phyloP scores from a whole-genome alignment of 225 moss, liverwort and hornwort genomes.

The Climacium dendroides region DNA sequence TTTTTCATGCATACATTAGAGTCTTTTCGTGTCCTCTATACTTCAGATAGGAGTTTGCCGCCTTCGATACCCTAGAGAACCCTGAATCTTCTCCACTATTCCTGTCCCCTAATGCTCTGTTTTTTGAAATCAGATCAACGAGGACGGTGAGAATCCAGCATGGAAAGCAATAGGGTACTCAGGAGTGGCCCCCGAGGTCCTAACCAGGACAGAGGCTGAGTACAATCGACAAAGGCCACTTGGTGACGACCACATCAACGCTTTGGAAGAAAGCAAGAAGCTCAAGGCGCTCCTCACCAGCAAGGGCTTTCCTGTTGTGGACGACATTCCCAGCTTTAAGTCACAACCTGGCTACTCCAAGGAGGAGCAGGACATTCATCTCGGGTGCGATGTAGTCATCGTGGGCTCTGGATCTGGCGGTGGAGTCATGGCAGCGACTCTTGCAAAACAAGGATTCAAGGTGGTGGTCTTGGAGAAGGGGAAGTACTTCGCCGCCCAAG shows the following conservation, averaged over 20 bases:
- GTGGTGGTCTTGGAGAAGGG: constrained; percentile 79
- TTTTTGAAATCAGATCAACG: constrained; percentile 26
- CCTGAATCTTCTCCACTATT: neutral
- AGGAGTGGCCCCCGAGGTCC: constrained; percentile 38
- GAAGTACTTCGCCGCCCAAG: constrained; percentile 54
- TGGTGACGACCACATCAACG: constrained; percentile 44
- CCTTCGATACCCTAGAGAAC: neutral
- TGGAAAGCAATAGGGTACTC: constrained; percentile 78
- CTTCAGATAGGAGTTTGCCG: neutral
- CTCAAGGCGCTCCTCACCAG: constrained; percentile 16
- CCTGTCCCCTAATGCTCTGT: neutral
- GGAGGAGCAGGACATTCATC: constrained; percentile 3
- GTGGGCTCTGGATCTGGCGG: constrained; percentile 92
- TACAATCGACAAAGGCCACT: constrained; percentile 25
- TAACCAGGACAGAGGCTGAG: neutral
- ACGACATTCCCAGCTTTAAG: constrained; percentile 2
- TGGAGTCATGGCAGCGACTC: constrained; percentile 67
- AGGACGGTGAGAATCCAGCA: constrained; percentile 32
- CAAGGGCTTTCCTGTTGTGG: constrained; percentile 33
- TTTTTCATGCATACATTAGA: neutral
- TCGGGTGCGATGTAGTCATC: constrained; percentile 65
- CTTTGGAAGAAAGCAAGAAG: neutral
- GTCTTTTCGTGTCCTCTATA: neutral
- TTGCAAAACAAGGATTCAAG: constrained; percentile 59
- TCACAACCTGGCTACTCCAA: neutral